Conservation (phyloP, 805 yeast genomes). For the Sugiyamaella chiloensis region DNA sequence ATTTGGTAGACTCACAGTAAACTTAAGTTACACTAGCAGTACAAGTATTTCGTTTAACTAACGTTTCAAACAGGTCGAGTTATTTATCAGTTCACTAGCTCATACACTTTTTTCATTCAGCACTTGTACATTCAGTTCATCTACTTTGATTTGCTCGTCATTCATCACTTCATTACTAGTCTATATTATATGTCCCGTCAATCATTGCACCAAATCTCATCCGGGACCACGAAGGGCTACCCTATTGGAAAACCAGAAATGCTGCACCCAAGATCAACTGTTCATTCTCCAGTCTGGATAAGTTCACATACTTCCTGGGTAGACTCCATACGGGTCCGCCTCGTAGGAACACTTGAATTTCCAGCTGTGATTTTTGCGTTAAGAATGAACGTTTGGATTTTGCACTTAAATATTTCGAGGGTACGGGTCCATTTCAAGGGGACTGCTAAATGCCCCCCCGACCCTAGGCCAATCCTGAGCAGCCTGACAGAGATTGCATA, state of each 20-base stretch:
- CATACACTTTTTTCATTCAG: too few species aligned
- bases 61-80: too few species aligned
- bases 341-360: slow-evolving; percentile 36
- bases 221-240: slow-evolving; percentile 64
- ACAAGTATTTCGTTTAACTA: too few species aligned
- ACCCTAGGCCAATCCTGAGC: background rate
- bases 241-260: slow-evolving; percentile 49
- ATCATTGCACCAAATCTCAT: slow-evolving; percentile 64
- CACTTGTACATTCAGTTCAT: too few species aligned
- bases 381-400: slow-evolving; percentile 4
- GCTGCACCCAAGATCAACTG: slow-evolving; percentile 67
- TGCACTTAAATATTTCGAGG: background rate
- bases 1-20: too few species aligned
- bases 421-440: background rate
- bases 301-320: slow-evolving; percentile 37
- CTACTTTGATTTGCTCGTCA: too few species aligned
- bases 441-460: background rate
- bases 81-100: too few species aligned
- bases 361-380: slow-evolving; percentile 35
- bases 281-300: slow-evolving; percentile 51
- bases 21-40: too few species aligned
- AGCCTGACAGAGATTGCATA: background rate
- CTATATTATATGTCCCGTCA: slow-evolving; percentile 39
- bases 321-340: slow-evolving; percentile 34
- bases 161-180: too few species aligned